These are phyloP conservation scores for Eremothecium sinecaudum DNA, from an alignment of 1,139 yeast species.

Conservation along the genomic window DNA sequence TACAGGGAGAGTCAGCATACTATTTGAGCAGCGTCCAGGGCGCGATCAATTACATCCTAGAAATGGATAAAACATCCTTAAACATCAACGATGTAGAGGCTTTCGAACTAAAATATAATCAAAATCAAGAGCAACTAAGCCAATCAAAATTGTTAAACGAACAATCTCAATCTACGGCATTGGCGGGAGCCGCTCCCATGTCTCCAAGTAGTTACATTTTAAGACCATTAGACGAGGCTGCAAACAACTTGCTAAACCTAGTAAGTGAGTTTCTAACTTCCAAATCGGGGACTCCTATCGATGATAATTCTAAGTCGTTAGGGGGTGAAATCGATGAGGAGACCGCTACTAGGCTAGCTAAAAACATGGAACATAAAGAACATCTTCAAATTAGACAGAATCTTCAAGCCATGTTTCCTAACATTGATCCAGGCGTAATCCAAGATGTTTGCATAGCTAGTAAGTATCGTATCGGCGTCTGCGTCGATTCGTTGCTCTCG, in stretches of 20 bases:
- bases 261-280: slow-evolving; percentile 22
- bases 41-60: slow-evolving; percentile 67
- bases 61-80: slow-evolving; percentile 47
- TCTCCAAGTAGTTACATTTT: slow-evolving; percentile 15
- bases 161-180: neutral
- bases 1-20: slow-evolving; percentile 81
- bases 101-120: slow-evolving; percentile 42
- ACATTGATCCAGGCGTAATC: slow-evolving; percentile 55
- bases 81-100: slow-evolving; percentile 54
- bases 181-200: slow-evolving; percentile 1
- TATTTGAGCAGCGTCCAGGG: slow-evolving; percentile 81
- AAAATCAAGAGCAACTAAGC: slow-evolving; percentile 20
- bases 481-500: slow-evolving; percentile 55
- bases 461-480: slow-evolving; percentile 59
- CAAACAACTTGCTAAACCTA: slow-evolving; percentile 21
- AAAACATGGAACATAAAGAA: slow-evolving; percentile 32
- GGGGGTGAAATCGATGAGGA: slow-evolving; percentile 8
- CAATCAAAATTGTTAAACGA: neutral
- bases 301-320: slow-evolving; percentile 5
- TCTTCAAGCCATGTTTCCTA: slow-evolving; percentile 66
- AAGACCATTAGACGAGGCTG: slow-evolving; percentile 27
- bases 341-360: slow-evolving; percentile 13
- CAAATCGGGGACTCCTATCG: slow-evolving; percentile 8
- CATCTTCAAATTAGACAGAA: slow-evolving; percentile 37
- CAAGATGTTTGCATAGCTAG: slow-evolving; percentile 63